A percentile compares a stretch with the other conserved stretches of the same genome.
Evolutionary conservation across 495 filamentous ascomycete species (phyloP).

Genomic region (Melanomma pulvis-pyrius): DNA sequence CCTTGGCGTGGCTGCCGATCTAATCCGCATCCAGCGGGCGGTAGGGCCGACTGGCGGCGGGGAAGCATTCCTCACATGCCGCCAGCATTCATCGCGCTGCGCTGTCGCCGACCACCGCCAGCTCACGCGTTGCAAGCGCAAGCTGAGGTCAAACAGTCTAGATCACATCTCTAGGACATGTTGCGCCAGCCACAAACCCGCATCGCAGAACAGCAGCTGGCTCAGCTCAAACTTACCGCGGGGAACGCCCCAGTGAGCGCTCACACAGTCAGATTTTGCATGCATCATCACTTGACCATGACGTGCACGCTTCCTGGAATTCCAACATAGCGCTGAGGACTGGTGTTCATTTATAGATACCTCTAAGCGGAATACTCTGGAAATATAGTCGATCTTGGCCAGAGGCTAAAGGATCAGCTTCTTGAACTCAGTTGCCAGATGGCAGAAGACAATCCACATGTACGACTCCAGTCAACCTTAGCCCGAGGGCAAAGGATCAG

Average conservation of each 20-base stretch:
- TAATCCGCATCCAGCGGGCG: not conserved
- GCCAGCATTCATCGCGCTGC: no score
- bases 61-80: not conserved
- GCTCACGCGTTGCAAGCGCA: not conserved
- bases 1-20: not conserved
- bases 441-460: no score
- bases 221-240: not conserved
- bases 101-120: not conserved
- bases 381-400: no score
- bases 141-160: not conserved
- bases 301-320: not conserved
- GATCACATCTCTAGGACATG: not conserved
- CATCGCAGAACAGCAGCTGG: not conserved
- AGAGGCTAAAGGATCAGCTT: no score
- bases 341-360: not conserved
- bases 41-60: not conserved
- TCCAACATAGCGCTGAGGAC: not conserved
- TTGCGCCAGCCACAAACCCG: slow-evolving; percentile 1
- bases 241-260: not conserved
- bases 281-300: not conserved
- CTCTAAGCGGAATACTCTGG: no score
- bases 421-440: no score
- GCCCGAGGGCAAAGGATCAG: no score
- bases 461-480: no score
- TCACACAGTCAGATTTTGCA: no score